phyloP scores from a whole-genome alignment of 2,329 filamentous ascomycete species.

The Rhinocladiella similis region DNA sequence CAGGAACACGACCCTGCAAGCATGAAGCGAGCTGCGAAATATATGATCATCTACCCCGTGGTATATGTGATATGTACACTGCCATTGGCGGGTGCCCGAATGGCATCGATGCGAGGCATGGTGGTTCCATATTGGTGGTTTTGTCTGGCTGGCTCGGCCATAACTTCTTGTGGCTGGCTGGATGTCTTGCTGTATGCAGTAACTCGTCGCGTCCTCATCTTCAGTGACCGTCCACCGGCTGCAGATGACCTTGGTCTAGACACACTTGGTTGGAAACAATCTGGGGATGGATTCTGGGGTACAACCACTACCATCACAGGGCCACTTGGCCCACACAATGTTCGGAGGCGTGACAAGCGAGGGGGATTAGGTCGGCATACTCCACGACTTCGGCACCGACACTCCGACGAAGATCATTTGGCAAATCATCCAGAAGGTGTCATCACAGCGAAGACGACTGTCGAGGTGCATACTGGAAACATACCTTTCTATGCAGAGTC shows the following conservation, averaged over 20 bases:
- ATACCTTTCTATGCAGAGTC: constrained; percentile 15
- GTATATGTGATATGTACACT: constrained; percentile 64
- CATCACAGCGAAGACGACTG: constrained; percentile 25
- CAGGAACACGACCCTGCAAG: constrained; percentile 38
- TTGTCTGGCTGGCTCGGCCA: constrained; percentile 55
- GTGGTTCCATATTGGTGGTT: constrained; percentile 44
- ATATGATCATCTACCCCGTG: constrained; percentile 50
- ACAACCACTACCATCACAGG: constrained; percentile 22
- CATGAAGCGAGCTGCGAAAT: constrained; percentile 44
- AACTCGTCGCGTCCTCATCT: constrained; percentile 56
- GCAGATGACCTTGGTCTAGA: constrained; percentile 24
- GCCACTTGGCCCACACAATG: constrained; percentile 11
- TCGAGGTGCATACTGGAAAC: constrained; percentile 19
- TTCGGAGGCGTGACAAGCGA: constrained; percentile 4
- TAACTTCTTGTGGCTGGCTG: constrained; percentile 60
- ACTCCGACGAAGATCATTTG: constrained; percentile 25
- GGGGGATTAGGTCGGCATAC: constrained; percentile 9
- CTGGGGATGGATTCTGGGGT: constrained; percentile 17
- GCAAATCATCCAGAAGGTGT: constrained; percentile 18
- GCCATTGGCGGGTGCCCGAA: constrained; percentile 56
- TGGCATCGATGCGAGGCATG: constrained; percentile 40
- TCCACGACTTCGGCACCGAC: constrained; percentile 4
- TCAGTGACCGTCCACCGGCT: constrained; percentile 46
- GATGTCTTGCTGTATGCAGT: constrained; percentile 60
- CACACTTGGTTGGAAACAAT: constrained; percentile 23